Evolutionary conservation across 345 rosid genomes (phyloP).

Genomic region (Corymbia maculata): DNA sequence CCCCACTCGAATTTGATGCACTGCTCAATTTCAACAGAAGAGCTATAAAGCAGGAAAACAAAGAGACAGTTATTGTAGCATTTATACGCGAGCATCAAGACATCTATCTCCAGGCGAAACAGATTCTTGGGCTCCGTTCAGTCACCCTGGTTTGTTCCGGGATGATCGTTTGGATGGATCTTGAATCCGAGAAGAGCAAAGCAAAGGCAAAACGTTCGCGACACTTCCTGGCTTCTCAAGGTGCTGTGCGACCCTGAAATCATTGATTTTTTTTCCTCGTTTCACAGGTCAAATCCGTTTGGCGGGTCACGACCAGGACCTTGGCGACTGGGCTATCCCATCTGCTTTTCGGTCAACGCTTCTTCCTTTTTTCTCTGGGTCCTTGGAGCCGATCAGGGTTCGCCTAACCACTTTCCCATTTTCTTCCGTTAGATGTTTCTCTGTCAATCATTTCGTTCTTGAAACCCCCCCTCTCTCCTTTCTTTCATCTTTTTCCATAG

Average conservation of each 20-base stretch:
- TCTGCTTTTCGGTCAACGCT: neutral
- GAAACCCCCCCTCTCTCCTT: neutral
- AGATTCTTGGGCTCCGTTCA: neutral
- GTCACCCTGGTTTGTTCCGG: neutral
- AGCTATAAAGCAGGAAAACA: rapidly evolving
- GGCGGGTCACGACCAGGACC: neutral
- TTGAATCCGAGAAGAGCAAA: neutral
- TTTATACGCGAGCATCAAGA: neutral
- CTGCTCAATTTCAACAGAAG: neutral
- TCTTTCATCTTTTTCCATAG: neutral
- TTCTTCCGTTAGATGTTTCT: neutral
- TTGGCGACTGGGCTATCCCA: neutral
- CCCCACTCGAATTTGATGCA: neutral
- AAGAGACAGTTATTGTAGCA: neutral
- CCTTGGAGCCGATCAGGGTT: neutral
- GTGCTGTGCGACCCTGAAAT: neutral
- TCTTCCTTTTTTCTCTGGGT: neutral
- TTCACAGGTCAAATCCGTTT: neutral
- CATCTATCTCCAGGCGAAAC: neutral
- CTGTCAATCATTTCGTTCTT: neutral
- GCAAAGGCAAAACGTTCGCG: neutral
- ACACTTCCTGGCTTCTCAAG: neutral
- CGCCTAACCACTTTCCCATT: neutral
- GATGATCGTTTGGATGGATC: neutral
- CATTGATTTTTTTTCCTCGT: neutral